A percentile compares a stretch with the other conserved stretches of the same genome.
These are phyloP conservation scores for Fremontodendron californicum DNA, from an alignment of 345 rosid species.

Conservation along the genomic window DNA sequence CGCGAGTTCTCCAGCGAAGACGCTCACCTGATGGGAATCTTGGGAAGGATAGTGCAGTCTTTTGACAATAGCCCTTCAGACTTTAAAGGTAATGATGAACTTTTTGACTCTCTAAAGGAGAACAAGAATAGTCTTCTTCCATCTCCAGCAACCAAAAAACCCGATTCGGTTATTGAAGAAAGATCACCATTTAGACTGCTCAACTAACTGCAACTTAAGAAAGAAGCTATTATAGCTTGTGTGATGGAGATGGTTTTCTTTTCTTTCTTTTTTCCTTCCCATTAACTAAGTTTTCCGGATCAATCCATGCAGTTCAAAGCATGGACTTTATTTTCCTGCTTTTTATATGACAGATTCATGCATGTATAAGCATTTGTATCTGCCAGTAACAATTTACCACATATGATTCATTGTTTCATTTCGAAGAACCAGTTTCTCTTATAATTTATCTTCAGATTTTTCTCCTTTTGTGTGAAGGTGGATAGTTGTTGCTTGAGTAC, in stretches of 20 bases:
- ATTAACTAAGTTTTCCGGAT: neutral
- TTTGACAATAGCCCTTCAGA: constrained; percentile 20
- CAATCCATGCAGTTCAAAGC: neutral
- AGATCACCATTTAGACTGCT: constrained; percentile 60
- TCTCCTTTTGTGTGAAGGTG: neutral
- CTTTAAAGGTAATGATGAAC: constrained; percentile 20
- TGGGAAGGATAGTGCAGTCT: constrained; percentile 37
- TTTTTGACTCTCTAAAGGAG: constrained; percentile 34
- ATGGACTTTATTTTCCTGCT: neutral
- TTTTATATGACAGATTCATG: neutral
- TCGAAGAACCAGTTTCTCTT: neutral
- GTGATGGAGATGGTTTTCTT: neutral
- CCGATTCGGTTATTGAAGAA: constrained; percentile 36
- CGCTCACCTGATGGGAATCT: constrained; percentile 38
- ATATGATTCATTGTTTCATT: neutral
- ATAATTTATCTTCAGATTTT: neutral
- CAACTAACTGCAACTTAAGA: neutral
- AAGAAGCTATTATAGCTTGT: constrained; percentile 13
- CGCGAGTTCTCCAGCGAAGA: constrained; percentile 56
- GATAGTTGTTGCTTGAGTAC: neutral
- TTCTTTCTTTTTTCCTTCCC: neutral
- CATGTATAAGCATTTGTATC: neutral
- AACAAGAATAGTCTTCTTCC: constrained; percentile 18
- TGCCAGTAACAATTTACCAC: too few relatives aligned
- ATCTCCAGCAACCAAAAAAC: constrained; percentile 25